A percentile compares a stretch with the other conserved stretches of the same genome.
Conservation (phyloP, 768 basidiomycete species). For the Leucosporidium creatinivorum region DNA sequence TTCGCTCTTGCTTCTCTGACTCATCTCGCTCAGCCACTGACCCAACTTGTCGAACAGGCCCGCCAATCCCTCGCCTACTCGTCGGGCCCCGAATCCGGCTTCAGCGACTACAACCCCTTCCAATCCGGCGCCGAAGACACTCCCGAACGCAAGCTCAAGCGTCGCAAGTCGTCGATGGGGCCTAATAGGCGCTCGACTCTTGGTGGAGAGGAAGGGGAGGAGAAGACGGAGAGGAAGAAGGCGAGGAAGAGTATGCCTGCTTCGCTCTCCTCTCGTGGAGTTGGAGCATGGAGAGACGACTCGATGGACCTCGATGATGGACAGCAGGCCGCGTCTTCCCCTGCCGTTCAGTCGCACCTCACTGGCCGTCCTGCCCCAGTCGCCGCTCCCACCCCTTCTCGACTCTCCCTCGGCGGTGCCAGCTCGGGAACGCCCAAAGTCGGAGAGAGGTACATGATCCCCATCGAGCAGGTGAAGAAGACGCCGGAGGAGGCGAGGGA, state of each 20-base stretch:
- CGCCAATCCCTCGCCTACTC: conserved; percentile 5
- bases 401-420: neutral
- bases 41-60: no score
- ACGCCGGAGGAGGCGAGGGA: neutral
- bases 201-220: no score
- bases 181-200: conserved; percentile 5
- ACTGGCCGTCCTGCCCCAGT: neutral
- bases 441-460: neutral
- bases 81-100: conserved; percentile 13
- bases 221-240: no score
- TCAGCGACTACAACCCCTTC: conserved; percentile 33
- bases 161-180: conserved; percentile 22
- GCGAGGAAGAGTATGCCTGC: neutral
- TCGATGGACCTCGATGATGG: neutral
- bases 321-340: neutral
- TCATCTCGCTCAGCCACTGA: no score
- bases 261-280: neutral
- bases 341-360: neutral
- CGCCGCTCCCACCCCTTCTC: neutral
- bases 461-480: neutral
- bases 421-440: neutral
- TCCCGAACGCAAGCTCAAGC: conserved; percentile 14
- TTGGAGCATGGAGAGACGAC: neutral
- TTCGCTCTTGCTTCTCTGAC: no score
- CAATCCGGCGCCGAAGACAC: conserved; percentile 28